A percentile compares a stretch with the other conserved stretches of the same genome.
phyloP scores from a whole-genome alignment of 345 rosid species.

The Hibiscus trionum region DNA sequence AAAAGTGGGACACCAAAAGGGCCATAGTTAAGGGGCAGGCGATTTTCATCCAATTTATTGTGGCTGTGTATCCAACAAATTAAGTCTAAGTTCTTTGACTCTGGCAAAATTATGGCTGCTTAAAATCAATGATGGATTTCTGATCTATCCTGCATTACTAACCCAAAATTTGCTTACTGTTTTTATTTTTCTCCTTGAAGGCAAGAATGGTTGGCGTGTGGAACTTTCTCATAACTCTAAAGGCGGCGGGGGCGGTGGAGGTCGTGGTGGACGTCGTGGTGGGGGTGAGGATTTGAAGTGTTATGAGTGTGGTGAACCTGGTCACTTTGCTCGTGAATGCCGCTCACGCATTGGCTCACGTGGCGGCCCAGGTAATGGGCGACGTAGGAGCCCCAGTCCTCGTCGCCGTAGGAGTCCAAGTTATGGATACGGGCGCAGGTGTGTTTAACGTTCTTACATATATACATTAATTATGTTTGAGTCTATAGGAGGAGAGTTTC shows the following conservation, averaged over 20 bases:
- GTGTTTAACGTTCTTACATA: constrained; percentile 9
- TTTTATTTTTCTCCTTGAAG: constrained; percentile 22
- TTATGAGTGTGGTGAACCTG: constrained; percentile 78
- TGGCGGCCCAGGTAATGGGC: constrained; percentile 41
- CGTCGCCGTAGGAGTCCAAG: constrained; percentile 56
- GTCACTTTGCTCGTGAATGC: constrained; percentile 83
- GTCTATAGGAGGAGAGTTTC: neutral
- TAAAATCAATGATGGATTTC: neutral
- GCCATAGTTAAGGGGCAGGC: too few species aligned
- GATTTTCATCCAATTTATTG: neutral
- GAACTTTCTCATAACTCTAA: constrained; percentile 72
- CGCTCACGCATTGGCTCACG: constrained; percentile 46
- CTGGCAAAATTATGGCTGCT: neutral
- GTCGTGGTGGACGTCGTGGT: constrained; percentile 52
- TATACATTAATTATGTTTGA: neutral
- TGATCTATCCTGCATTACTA: neutral
- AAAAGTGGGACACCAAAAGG: too few species aligned
- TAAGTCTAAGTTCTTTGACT: neutral
- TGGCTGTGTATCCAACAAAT: neutral
- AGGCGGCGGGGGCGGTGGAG: constrained; percentile 26
- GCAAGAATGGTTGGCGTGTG: constrained; percentile 83
- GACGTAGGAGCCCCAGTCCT: constrained; percentile 74
- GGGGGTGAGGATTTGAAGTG: constrained; percentile 66
- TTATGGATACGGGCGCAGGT: constrained; percentile 63
- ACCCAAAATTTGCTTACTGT: neutral